These are phyloP conservation scores for Protomyces pachydermus DNA, from an alignment of 1,139 yeast species.

Conservation along the genomic window DNA sequence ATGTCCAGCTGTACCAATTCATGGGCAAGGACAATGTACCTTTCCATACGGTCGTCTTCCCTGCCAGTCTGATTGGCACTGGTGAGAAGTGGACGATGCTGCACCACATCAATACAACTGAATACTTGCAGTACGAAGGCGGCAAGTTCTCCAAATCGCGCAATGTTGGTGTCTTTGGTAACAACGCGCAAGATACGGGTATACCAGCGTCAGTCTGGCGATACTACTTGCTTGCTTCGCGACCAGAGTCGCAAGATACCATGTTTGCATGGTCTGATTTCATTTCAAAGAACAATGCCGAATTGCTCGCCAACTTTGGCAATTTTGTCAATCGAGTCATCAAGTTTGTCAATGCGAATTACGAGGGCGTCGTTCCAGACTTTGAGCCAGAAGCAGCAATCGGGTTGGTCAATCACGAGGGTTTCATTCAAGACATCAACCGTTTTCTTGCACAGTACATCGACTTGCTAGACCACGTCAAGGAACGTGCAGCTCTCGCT, in stretches of 20 bases:
- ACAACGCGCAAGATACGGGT: conserved; percentile 92
- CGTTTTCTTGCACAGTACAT: conserved; percentile 56
- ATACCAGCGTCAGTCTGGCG: conserved; percentile 93
- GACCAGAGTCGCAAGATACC: conserved; percentile 94
- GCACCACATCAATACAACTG: conserved; percentile 89
- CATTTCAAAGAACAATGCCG: conserved; percentile 87
- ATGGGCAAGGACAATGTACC: conserved; percentile 99
- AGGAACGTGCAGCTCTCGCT: conserved; percentile 83
- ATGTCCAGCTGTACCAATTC: conserved; percentile 83
- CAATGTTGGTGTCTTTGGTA: conserved; percentile 96
- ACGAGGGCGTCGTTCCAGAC: conserved; percentile 80
- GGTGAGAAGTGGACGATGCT: conserved; percentile 83
- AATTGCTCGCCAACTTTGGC: conserved; percentile 90
- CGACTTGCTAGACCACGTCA: conserved; percentile 69
- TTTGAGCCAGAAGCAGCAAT: conserved; percentile 51
- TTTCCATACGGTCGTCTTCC: conserved; percentile 97
- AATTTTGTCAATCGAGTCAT: conserved; percentile 91
- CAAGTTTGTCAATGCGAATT: conserved; percentile 84
- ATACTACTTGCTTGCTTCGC: conserved; percentile 81
- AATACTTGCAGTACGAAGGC: conserved; percentile 92
- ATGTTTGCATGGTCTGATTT: conserved; percentile 97
- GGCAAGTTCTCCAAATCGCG: conserved; percentile 97
- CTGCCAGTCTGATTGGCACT: conserved; percentile 86
- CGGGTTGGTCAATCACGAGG: conserved; percentile 42
- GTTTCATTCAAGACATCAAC: conserved; percentile 44